Base-by-base conservation (phyloP, 139 green algal genomes). In the Diplosphaera chodatii region DNA sequence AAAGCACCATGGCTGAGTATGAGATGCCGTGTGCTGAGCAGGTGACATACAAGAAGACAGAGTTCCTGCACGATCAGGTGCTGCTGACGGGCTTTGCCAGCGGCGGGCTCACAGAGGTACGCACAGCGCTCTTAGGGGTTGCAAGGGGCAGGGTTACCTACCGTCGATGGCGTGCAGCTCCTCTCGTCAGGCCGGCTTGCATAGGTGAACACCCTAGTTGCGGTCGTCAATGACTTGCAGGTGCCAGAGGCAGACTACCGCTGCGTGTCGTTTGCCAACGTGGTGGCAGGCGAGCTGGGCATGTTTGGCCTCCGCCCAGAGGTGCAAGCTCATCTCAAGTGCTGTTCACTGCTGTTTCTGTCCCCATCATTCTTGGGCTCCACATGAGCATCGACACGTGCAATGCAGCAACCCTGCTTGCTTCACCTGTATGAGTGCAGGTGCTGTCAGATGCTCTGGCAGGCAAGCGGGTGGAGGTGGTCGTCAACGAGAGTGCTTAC, bases 51-150 rank as follows among this genome's bases (percentile, higher is more conserved):
- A 91, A 92, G 67, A 28, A 33, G 25, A 94, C 89, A 2, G 73
- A 90, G 65, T 91, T 91, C 33, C 79, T 92, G 75, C 85, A 91
- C 22, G 92, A 96, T 41, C 90, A 96, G 82, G 74, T 96, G 23
- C 64, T 96, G 62, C 28, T 96, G 34, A 83, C 81, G 1, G 87
- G 79, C 32, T 82, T 86, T 67, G 91, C 91, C 0, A 62, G 76
- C 10, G 90, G 90, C 1, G 91, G 90, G 1, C 81, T 96, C 29
- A 82, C 81, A 21, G 78, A 91, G 73, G 84, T 94, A 28, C 74
- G 79, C 0, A 55, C 71, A 8, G 66, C n/a, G n/a, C n/a, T n/a
- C n/a, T n/a, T n/a, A n/a, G n/a, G n/a, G n/a, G n/a, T n/a, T n/a
- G n/a, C n/a, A n/a, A n/a, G n/a, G n/a, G n/a, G n/a, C n/a, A n/a